These are phyloP conservation scores for Bruguiera gymnorhiza DNA, from an alignment of 345 rosid genomes.

Conservation along the genomic window DNA sequence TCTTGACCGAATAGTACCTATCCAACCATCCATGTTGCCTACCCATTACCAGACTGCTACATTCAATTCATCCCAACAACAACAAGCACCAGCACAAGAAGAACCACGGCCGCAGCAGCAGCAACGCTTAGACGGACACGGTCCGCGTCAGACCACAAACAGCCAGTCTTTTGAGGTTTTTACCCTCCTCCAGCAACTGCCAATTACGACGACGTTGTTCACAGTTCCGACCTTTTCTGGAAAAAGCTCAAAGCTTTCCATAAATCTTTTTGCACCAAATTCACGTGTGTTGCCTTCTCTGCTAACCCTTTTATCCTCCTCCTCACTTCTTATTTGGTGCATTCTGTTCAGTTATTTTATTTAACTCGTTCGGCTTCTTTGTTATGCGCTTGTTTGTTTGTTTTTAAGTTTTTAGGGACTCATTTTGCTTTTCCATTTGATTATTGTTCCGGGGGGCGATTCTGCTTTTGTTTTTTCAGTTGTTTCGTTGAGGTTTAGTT, in stretches of 20 bases:
- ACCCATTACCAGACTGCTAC: background rate
- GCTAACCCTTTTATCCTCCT: background rate
- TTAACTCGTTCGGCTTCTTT: background rate
- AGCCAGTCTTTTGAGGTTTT: conserved; percentile 24
- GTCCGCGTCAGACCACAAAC: conserved; percentile 26
- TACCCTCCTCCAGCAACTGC: conserved; percentile 45
- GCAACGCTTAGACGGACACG: no score
- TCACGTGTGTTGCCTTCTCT: conserved; percentile 41
- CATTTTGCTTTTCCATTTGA: background rate
- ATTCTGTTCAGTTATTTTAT: no score
- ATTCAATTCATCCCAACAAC: background rate
- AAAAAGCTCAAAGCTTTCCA: conserved; percentile 60
- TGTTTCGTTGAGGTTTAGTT: background rate
- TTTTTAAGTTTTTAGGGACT: no score
- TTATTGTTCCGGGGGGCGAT: background rate
- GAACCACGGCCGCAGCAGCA: no score
- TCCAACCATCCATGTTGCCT: background rate
- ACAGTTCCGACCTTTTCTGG: conserved; percentile 64
- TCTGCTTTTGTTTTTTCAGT: background rate
- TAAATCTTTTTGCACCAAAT: conserved; percentile 38
- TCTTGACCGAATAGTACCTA: background rate
- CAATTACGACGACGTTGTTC: conserved; percentile 56
- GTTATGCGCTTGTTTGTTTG: background rate
- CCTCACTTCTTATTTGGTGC: no score
- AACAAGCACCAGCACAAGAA: background rate